These are phyloP conservation scores for Melastoma malabathricum DNA, from an alignment of 345 rosid species.

Conservation along the genomic window DNA sequence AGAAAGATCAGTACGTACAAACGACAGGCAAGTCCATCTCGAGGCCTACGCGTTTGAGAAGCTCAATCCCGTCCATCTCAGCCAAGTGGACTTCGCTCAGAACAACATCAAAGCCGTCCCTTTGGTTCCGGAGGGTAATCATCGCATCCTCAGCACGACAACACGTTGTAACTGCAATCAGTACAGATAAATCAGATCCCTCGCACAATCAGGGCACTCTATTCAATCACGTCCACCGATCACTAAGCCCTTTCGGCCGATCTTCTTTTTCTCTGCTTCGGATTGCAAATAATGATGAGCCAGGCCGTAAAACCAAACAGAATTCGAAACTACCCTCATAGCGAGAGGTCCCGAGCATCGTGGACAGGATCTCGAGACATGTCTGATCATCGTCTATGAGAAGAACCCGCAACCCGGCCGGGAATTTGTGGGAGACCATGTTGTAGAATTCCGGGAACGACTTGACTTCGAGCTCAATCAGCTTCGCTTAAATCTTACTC, in stretches of 20 bases:
- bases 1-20: slow-evolving; percentile 26
- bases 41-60: slow-evolving; percentile 69
- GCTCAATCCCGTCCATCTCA: slow-evolving; percentile 74
- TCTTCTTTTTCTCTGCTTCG: too few relatives aligned
- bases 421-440: slow-evolving; percentile 16
- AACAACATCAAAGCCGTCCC: slow-evolving; percentile 41
- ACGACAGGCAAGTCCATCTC: slow-evolving; percentile 85
- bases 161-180: slow-evolving; percentile 41
- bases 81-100: slow-evolving; percentile 80
- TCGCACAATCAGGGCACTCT: too few relatives aligned
- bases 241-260: too few relatives aligned
- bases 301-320: slow-evolving; percentile 3
- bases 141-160: slow-evolving; percentile 45
- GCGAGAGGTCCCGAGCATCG: slow-evolving; percentile 42
- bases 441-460: too few relatives aligned
- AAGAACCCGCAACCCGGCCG: slow-evolving; percentile 47
- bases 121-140: slow-evolving; percentile 45
- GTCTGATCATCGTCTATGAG: slow-evolving; percentile 63
- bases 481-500: background rate
- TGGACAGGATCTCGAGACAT: slow-evolving; percentile 47
- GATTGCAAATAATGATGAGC: background rate
- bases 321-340: slow-evolving; percentile 36
- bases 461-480: too few relatives aligned
- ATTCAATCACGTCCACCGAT: background rate
- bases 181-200: background rate